phyloP scores from a whole-genome alignment of 345 rosid species.

The Populus ilicifolia region DNA sequence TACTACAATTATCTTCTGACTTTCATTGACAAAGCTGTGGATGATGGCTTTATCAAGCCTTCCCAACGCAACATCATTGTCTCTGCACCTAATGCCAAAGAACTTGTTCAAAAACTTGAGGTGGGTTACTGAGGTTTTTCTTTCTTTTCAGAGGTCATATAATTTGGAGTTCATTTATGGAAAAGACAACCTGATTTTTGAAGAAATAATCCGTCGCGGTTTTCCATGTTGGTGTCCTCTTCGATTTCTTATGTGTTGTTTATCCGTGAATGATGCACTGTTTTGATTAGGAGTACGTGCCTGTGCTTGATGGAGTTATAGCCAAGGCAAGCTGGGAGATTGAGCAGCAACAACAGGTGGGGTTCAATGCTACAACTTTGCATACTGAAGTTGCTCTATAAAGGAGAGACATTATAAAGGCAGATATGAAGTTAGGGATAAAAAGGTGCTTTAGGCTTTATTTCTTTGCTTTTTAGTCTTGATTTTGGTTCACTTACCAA shows the following conservation, averaged over 20 bases:
- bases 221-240: constrained; percentile 5
- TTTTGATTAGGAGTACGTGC: constrained; percentile 63
- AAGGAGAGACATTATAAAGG: constrained; percentile 15
- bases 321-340: constrained; percentile 77
- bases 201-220: constrained; percentile 12
- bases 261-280: constrained; percentile 18
- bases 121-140: constrained; percentile 30
- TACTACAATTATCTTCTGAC: constrained; percentile 78
- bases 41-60: constrained; percentile 89
- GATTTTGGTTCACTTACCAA: constrained; percentile 30
- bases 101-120: constrained; percentile 91
- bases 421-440: constrained; percentile 2
- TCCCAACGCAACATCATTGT: constrained; percentile 83
- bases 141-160: neutral
- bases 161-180: neutral
- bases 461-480: constrained; percentile 1
- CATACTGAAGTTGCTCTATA: constrained; percentile 53
- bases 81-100: constrained; percentile 87
- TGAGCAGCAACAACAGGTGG: constrained; percentile 48
- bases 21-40: constrained; percentile 93
- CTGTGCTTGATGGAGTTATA: constrained; percentile 71
- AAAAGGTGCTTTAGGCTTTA: constrained; percentile 12
- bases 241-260: neutral
- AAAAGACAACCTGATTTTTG: constrained; percentile 21
- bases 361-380: constrained; percentile 41